Base-by-base conservation (phyloP, 306 rosid species). In the Adenanthera pavonina region DNA sequence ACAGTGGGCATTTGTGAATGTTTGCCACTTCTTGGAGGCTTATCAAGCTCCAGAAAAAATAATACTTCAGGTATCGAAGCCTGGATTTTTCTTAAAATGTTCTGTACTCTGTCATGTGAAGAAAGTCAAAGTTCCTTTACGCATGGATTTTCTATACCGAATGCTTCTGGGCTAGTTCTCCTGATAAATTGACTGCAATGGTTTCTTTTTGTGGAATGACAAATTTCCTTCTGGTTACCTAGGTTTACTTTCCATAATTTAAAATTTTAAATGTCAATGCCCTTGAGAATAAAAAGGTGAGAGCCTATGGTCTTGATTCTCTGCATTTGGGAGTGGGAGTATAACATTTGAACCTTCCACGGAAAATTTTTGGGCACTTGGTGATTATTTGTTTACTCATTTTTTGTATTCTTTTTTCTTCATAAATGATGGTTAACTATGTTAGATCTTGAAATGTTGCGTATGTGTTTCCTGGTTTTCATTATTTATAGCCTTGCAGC, bases 1-100 rank as follows among this genome's bases (percentile, higher is more conserved):
- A 86, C 99, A 96, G 85, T 96, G 99, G 99, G 99, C 99, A 67
- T 96, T 96, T 92, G 99, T 96, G 79, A 96, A 96, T 89, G 99
- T 96, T 84, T 96, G 99, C 91, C 99, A 96, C 84, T 96, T 96
- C 85, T 87, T 96, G 86, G 98, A 93, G 87, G 99, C 98, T 76
- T 96, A 93, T 88, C 99, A 96, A 83, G 99, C 99, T 80, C 99
- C 99, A 20, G 99, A 96, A 84, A 96, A 96, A 87, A 96, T 96
- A 71, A 96, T 96, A 80, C 97, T 96, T 36, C 99, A 96, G 98
- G 99, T 93, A 80, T 57, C 69, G 54, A 53, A 70, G 76, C 70
- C 9, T 71, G 10, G 62, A 59, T 70, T 80, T 75, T 35, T 75
- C 77, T 81, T 52, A 0, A 64, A 34, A 44, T 48, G 17, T 75